Percentiles rank a stretch among this genome's conserved stretches.
phyloP scores from a whole-genome alignment of 2,329 filamentous ascomycete genomes.

The Stagonosporopsis cucurbitacearum region DNA sequence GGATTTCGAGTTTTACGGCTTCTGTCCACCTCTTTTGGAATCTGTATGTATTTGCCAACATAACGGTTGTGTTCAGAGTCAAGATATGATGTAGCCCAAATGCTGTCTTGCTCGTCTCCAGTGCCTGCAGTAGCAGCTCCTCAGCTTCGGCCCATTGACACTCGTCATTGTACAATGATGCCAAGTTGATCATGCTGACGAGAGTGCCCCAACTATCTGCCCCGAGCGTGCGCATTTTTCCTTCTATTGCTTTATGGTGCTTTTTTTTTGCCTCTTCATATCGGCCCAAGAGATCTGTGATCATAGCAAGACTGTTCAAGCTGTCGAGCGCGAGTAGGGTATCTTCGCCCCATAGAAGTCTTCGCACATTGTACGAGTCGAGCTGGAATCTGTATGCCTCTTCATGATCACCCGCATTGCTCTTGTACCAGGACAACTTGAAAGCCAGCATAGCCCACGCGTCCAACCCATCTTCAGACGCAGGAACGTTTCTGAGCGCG shows the following conservation, averaged over 20 bases:
- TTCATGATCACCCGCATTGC: not conserved
- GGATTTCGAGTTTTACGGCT: not conserved
- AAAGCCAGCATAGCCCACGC: conserved; percentile 8
- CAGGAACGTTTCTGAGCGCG: conserved; percentile 2
- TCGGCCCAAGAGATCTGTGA: not conserved
- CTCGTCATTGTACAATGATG: not conserved
- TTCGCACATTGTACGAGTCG: not conserved
- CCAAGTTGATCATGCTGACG: conserved; percentile 4
- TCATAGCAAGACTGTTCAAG: not conserved
- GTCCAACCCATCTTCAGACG: not conserved
- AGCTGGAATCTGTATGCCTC: not conserved
- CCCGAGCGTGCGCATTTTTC: not conserved
- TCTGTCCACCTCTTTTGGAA: not conserved
- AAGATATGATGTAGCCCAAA: not conserved
- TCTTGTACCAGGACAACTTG: not conserved
- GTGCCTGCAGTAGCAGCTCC: not conserved
- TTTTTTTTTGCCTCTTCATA: conserved; percentile 14
- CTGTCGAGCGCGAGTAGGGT: not conserved
- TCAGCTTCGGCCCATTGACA: conserved; percentile 8
- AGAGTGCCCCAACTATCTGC: conserved; percentile 1
- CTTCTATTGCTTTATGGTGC: conserved; percentile 1
- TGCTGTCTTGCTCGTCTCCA: not conserved
- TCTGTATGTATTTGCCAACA: not conserved
- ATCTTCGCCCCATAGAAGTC: not conserved
- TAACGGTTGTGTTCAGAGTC: not conserved